Base-by-base conservation (phyloP, 2,329 filamentous ascomycete species). In the Dactylonectria macrodidyma region DNA sequence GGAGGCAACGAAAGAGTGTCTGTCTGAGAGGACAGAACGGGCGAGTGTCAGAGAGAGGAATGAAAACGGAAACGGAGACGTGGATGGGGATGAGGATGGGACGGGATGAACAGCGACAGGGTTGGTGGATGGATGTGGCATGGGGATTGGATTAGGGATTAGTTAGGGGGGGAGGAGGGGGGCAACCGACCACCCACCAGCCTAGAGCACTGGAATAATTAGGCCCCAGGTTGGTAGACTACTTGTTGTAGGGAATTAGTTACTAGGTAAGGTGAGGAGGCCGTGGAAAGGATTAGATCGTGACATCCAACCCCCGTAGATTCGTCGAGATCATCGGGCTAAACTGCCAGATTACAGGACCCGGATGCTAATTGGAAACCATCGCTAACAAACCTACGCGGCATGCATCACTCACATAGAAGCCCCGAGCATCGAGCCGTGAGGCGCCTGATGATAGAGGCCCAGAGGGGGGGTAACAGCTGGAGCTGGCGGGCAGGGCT, bases 81-180 rank as follows among this genome's bases (percentile, higher is more conserved):
- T 67, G 63, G 68, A 75, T 72, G 68, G 65, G 72, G 73, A 75
- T 72, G 68, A 63, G 72, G 73, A 75, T 70, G 68, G 65, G 73
- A 74, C 59, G 59, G 59, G 59, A 67, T 51, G 73, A 75, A 74
- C 70, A 72, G 60, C 62, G 63, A 66, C 71, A 57, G 63, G 57
- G 63, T 61, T 61, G 34, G 36, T 44, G 60, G 50, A 36, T 54
- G 51, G 51, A 36, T 54, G 61, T 62, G 67, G 68, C 60, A 56
- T 61, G 62, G 58, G 61, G 62, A 67, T 67, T 50, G 52, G 62
- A 62, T 59, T 55, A 63, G 59, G 55, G 63, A 61, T 33, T 38
- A 56, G 38, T 55, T 57, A 55, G 41, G 47, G 41, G 47, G 51
- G 46, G 34, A 41, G 51, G 51, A 68, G 69, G 59, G 66, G 66